Evolutionary conservation across 257 asterid species (phyloP), one percentile per base, ranked within the genome.

Genomic region (Nyctanthes arbortristis): DNA sequence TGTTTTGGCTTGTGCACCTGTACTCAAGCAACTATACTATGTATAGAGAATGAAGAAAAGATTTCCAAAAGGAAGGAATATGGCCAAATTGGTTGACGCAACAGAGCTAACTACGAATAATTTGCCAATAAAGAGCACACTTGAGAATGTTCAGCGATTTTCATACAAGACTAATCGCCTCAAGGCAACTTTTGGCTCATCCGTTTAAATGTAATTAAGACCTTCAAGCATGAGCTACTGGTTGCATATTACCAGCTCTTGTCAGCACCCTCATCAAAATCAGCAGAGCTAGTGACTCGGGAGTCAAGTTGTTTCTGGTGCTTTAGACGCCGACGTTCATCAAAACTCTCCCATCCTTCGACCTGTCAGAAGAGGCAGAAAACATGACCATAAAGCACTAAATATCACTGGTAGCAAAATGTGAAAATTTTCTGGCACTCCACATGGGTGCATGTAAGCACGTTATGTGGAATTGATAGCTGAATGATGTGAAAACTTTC

Each of bases 211-310:
- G 28, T 27, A 47, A 33, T 31, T 25, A 59, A n/a, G n/a, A 72
- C 71, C 49, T 57, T 36, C 58, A 60, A 47, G 68, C 25, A 63
- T 12, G 16, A 40, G 29, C 27, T 4, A 18, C 29, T 32, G 60
- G 16, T 27, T 18, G 10, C 10, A 24, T 24, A 20, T 72, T 65
- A 82, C 83, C 86, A 85, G 71, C 66, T 80, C 74, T 82, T 86
- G 73, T 93, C 99, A 68, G 99, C 99, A 62, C 99, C 99, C 85
- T 93, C 99, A 67, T 93, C 97, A 52, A 93, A 93, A 34, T 84
- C 82, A 70, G 85, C 88, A 11, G 93, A 79, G 74, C 92, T 84
- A 66, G 73, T 59, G 39, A 88, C 96, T 39, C 90, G 77, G 76
- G 91, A 93, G 49, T 93, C 99, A 62, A 93, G 89, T 72, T 93